Evolutionary conservation across 2,329 filamentous ascomycete species (phyloP), one percentile per base, ranked within the genome.

Genomic region (Hirsutella thompsonii): DNA sequence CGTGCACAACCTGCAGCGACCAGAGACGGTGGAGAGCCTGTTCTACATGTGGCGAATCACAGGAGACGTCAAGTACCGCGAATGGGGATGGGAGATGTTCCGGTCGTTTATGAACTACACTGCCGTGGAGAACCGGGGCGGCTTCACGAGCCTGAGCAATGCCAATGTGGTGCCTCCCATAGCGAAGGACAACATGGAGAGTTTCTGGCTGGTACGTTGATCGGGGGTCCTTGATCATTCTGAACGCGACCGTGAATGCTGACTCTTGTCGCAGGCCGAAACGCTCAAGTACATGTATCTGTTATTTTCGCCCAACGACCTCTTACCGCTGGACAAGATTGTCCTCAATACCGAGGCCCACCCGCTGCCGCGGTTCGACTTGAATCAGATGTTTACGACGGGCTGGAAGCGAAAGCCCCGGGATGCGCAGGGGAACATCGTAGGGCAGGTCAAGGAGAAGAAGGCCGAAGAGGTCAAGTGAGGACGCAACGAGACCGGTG

Each of bases 41-140:
- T 89, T 98, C 55, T 94, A 96, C 66, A 94, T 98, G 88, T 98
- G 90, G 83, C 81, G 92, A 47, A 94, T 98, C 59, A 98, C 92
- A 1, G 86, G 84, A 20, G 89, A 98, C 46, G 69, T 76, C 32
- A 81, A 79, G 49, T 98, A 98, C 62, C 77, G 92, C 20, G 79
- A 95, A 53, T 96, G 90, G 90, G 92, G 92, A 13, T 98, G 92
- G 92, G 82, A 94, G 52, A 96, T 98, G 81, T 98, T 98, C 66
- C 80, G 86, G 58, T 79, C 82, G 1, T 98, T 98, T 57, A 71
- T 90, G 61, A 81, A 87, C 53, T 74, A 94, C 61, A 94, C 86
- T 1, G 77, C 83, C 6, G 82, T 94, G 2, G 70, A 76, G 35
- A 81, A 89, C 32, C 78, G 79, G 30, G 79, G 79, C 32, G 88